A percentile compares a stretch with the other conserved stretches of the same genome.
These are phyloP conservation scores for Backusella tuberculispora DNA, from an alignment of 192 early-diverging fungal species.

Conservation along the genomic window DNA sequence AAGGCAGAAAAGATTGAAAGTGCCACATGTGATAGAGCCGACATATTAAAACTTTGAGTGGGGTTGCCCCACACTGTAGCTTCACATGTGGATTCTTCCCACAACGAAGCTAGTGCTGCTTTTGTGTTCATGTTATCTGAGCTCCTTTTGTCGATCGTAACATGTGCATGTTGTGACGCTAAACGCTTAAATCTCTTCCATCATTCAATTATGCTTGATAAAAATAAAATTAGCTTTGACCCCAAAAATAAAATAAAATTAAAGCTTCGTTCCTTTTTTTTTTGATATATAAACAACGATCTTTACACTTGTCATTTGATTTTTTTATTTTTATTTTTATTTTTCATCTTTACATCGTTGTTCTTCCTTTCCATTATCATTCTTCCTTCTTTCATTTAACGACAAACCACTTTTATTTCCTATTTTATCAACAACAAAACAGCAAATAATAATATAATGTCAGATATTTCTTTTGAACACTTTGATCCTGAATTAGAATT, in stretches of 20 bases:
- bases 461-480: slow-evolving; percentile 36
- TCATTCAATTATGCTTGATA: not conserved
- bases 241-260: not conserved
- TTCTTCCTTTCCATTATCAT: too few relatives aligned
- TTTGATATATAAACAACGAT: not conserved
- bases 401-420: not conserved
- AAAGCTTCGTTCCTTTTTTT: not conserved
- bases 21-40: not conserved
- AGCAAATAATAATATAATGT: not conserved
- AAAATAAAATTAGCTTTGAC: slow-evolving; percentile 4
- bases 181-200: slow-evolving; percentile 9
- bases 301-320: slow-evolving; percentile 1
- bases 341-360: not conserved
- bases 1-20: slow-evolving; percentile 1
- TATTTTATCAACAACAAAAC: not conserved
- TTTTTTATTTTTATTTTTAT: not conserved
- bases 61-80: slow-evolving; percentile 7
- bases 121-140: not conserved
- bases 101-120: slow-evolving; percentile 8
- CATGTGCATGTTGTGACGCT: not conserved
- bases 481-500: slow-evolving; percentile 21
- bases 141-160: slow-evolving; percentile 10
- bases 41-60: not conserved
- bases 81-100: slow-evolving; percentile 15
- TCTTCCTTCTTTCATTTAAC: not conserved